Evolutionary conservation across 2,329 filamentous ascomycete genomes (phyloP).

Genomic region (Chaetoscypha palmicola): DNA sequence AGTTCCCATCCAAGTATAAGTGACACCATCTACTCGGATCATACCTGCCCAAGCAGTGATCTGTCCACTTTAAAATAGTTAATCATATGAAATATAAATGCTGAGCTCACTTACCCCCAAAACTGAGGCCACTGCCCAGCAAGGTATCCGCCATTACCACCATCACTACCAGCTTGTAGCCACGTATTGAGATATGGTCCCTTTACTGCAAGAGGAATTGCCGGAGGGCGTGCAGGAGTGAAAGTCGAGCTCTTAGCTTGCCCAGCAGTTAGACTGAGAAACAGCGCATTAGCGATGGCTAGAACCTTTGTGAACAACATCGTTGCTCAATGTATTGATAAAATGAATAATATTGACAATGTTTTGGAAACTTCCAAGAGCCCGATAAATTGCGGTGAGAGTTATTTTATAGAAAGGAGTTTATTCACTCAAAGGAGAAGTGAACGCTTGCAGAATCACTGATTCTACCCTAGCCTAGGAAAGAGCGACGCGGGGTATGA

Average conservation of each 20-base stretch:
- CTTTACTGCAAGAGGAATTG: slow-evolving; percentile 65
- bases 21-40: slow-evolving; percentile 57
- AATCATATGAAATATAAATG: background rate
- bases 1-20: slow-evolving; percentile 63
- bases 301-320: background rate
- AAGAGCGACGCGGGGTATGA: background rate
- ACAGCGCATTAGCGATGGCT: background rate
- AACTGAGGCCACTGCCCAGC: slow-evolving; percentile 63
- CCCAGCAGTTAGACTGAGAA: slow-evolving; percentile 6
- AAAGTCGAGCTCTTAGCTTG: slow-evolving; percentile 43
- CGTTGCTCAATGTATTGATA: background rate
- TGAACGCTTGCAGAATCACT: no score
- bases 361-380: background rate
- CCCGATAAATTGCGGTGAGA: background rate
- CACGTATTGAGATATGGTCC: slow-evolving; percentile 70
- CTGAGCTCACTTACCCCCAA: slow-evolving; percentile 51
- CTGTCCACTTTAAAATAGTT: slow-evolving; percentile 38
- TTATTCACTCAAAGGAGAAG: background rate
- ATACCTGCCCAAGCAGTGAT: slow-evolving; percentile 61
- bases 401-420: background rate
- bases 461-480: background rate
- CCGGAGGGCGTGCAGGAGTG: slow-evolving; percentile 56
- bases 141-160: slow-evolving; percentile 58
- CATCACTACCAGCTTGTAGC: slow-evolving; percentile 54
- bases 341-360: background rate